Conservation (phyloP, 106 monocot species). For the Iris macrosiphon region DNA sequence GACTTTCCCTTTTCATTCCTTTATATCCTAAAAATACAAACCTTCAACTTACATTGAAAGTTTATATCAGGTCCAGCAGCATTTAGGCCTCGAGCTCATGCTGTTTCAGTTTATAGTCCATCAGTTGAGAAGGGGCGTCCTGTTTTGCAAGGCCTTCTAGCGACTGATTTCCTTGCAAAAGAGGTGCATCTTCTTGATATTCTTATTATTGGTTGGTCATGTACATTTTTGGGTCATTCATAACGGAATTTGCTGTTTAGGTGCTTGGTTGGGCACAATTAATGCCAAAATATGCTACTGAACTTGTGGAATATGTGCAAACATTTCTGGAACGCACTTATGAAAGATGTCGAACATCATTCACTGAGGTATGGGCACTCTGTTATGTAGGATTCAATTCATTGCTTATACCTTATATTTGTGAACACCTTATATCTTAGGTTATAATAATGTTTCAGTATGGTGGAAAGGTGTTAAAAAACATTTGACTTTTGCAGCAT, state of each 20-base stretch:
- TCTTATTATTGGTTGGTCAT: constrained; percentile 4
- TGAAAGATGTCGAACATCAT: constrained; percentile 90
- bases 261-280: constrained; percentile 88
- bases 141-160: constrained; percentile 89
- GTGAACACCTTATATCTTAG: too few relatives aligned
- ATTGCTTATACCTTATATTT: too few relatives aligned
- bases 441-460: too few relatives aligned
- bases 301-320: constrained; percentile 93
- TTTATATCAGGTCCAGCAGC: constrained; percentile 79
- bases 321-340: constrained; percentile 92
- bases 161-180: constrained; percentile 81
- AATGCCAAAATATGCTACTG: constrained; percentile 89
- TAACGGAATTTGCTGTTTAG: constrained; percentile 22
- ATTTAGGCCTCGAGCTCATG: constrained; percentile 78
- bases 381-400: background rate
- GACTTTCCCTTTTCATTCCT: background rate
- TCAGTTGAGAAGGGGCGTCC: constrained; percentile 79
- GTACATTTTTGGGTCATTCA: background rate
- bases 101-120: constrained; percentile 48
- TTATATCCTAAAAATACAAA: background rate
- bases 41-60: background rate
- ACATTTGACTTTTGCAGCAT: too few relatives aligned
- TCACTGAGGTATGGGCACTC: constrained; percentile 64
- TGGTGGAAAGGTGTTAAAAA: too few relatives aligned
- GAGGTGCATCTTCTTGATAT: constrained; percentile 45